These are phyloP conservation scores for Ceratobasidium sp. DNA, from an alignment of 1,284 basidiomycete genomes.

Conservation along the genomic window DNA sequence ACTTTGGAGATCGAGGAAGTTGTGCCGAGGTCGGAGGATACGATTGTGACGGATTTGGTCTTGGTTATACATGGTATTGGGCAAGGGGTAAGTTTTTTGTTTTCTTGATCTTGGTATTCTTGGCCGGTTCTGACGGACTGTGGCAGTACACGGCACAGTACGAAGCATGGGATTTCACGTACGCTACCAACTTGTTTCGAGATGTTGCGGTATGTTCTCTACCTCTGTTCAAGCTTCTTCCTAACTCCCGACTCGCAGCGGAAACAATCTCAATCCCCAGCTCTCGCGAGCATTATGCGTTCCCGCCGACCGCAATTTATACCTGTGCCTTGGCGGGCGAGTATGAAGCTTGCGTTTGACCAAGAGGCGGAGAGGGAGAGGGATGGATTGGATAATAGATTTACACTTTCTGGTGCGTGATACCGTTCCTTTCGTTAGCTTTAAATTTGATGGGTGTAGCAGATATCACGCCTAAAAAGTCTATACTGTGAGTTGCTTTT, in stretches of 20 bases:
- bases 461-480: conserved; percentile 60
- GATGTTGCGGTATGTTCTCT: conserved; percentile 55
- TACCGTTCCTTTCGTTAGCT: conserved; percentile 36
- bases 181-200: conserved; percentile 60
- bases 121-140: neutral
- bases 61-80: conserved; percentile 63
- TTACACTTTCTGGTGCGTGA: conserved; percentile 57
- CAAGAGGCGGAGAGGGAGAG: conserved; percentile 57
- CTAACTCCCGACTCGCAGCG: conserved; percentile 48
- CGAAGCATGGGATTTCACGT: conserved; percentile 62
- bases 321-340: conserved; percentile 65
- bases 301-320: conserved; percentile 61
- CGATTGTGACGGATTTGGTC: conserved; percentile 59
- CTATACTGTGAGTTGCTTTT: conserved; percentile 54
- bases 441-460: neutral
- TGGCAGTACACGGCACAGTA: conserved; percentile 58
- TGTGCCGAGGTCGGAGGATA: conserved; percentile 50
- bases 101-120: conserved; percentile 17
- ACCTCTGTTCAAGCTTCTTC: neutral
- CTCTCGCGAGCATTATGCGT: conserved; percentile 59
- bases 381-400: conserved; percentile 60
- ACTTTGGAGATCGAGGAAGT: conserved; percentile 25
- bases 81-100: conserved; percentile 53
- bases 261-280: conserved; percentile 57
- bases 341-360: conserved; percentile 58